Percentiles rank a stretch among this genome's conserved stretches.
Conservation (phyloP, 1,284 basidiomycete genomes). For the Sanghuangporus sanghuang region DNA sequence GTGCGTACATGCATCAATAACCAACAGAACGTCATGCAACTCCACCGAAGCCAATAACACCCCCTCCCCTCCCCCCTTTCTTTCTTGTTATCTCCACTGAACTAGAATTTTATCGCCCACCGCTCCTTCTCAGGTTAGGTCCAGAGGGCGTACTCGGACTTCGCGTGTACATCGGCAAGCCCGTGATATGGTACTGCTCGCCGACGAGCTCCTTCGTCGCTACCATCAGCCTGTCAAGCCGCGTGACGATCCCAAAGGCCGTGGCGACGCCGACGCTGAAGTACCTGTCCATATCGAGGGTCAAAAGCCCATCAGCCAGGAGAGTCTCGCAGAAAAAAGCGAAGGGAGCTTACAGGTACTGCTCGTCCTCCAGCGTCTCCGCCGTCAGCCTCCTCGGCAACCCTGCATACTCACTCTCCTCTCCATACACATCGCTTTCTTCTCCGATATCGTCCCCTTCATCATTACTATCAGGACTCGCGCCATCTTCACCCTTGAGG, state of each 20-base stretch:
- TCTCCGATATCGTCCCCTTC: not conserved
- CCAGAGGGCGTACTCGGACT: not conserved
- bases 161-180: slow-evolving; percentile 22
- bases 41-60: no score
- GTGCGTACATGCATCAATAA: no score
- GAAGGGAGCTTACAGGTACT: slow-evolving; percentile 20
- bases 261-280: slow-evolving; percentile 74
- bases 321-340: not conserved
- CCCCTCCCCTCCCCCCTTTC: no score
- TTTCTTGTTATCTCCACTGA: no score
- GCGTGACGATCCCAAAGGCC: slow-evolving; percentile 57
- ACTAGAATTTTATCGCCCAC: no score
- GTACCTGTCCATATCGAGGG: slow-evolving; percentile 34
- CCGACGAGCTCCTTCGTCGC: slow-evolving; percentile 78
- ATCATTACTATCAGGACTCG: not conserved
- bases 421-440: slow-evolving; percentile 16
- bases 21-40: no score
- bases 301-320: not conserved
- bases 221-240: slow-evolving; percentile 69
- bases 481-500: not conserved
- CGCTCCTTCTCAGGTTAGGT: not conserved
- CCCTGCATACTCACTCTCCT: slow-evolving; percentile 16
- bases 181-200: slow-evolving; percentile 74
- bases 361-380: slow-evolving; percentile 22
- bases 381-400: slow-evolving; percentile 19